phyloP scores from a whole-genome alignment of 257 asterid genomes.

The Buddleja alternifolia region DNA sequence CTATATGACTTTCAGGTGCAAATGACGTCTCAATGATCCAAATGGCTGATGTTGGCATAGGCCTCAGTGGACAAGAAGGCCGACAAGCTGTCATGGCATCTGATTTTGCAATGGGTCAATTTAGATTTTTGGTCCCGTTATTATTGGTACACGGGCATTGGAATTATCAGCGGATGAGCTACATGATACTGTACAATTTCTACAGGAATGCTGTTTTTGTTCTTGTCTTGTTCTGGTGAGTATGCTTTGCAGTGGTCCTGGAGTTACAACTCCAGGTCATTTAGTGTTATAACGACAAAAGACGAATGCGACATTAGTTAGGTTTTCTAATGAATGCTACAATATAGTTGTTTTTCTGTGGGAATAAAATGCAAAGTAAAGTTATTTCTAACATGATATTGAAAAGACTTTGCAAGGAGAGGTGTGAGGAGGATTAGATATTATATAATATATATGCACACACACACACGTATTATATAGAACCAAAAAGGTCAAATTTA shows the following conservation, averaged over 20 bases:
- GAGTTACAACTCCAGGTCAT: neutral
- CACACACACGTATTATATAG: no score
- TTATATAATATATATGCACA: no score
- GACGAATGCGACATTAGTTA: neutral
- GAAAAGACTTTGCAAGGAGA: no score
- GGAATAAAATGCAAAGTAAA: neutral
- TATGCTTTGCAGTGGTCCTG: conserved; percentile 20
- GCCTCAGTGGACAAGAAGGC: conserved; percentile 88
- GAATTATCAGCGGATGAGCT: conserved; percentile 83
- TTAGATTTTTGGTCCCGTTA: conserved; percentile 79
- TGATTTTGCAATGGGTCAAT: conserved; percentile 86
- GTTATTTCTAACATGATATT: no score
- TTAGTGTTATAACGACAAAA: neutral
- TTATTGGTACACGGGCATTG: conserved; percentile 83
- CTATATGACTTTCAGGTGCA: conserved; percentile 57
- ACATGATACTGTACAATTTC: conserved; percentile 77
- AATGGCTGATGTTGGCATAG: conserved; percentile 89
- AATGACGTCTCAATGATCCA: conserved; percentile 91
- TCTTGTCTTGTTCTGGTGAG: conserved; percentile 76
- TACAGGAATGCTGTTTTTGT: conserved; percentile 77
- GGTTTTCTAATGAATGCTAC: neutral
- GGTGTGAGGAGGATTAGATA: no score
- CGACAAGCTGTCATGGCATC: conserved; percentile 94
- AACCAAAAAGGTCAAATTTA: no score
- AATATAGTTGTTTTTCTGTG: neutral